Conservation (phyloP, 2,329 filamentous ascomycete genomes). For the Alternaria longipes region DNA sequence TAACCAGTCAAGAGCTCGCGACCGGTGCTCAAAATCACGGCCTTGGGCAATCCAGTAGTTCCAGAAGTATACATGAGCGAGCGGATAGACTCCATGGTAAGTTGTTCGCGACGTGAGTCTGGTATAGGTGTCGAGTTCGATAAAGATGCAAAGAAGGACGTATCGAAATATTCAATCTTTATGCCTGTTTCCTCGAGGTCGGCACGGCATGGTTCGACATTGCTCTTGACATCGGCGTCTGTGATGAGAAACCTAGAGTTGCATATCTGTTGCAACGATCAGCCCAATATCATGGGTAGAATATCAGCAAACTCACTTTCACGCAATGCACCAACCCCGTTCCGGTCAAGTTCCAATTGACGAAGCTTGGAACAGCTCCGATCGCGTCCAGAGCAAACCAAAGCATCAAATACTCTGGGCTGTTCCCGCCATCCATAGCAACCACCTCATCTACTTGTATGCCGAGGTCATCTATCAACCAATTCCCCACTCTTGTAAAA, state of each 20-base stretch:
- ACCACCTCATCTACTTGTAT: conserved; percentile 46
- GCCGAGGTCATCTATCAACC: conserved; percentile 49
- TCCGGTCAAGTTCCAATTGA: conserved; percentile 51
- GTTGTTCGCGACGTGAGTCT: conserved; percentile 30
- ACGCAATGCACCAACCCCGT: conserved; percentile 48
- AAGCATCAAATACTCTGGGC: conserved; percentile 49
- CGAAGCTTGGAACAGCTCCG: conserved; percentile 43
- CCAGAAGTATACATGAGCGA: conserved; percentile 50
- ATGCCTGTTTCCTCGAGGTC: conserved; percentile 35
- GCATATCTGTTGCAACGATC: conserved; percentile 62
- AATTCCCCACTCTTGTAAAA: conserved; percentile 44
- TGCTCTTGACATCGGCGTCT: conserved; percentile 61
- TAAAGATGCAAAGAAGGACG: conserved; percentile 36
- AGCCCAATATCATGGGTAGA: conserved; percentile 37
- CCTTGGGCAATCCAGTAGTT: conserved; percentile 50
- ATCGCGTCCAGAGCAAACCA: conserved; percentile 51
- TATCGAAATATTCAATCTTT: conserved; percentile 43
- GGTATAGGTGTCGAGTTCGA: conserved; percentile 35
- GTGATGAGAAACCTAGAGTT: conserved; percentile 55
- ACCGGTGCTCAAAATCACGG: conserved; percentile 37
- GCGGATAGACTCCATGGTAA: conserved; percentile 40
- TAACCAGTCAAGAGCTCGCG: conserved; percentile 41
- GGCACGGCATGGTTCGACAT: conserved; percentile 40
- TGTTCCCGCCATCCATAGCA: conserved; percentile 49
- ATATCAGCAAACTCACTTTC: conserved; percentile 47